Conservation (phyloP, 2,329 filamentous ascomycete species). For the Trichoderma koningiopsis region DNA sequence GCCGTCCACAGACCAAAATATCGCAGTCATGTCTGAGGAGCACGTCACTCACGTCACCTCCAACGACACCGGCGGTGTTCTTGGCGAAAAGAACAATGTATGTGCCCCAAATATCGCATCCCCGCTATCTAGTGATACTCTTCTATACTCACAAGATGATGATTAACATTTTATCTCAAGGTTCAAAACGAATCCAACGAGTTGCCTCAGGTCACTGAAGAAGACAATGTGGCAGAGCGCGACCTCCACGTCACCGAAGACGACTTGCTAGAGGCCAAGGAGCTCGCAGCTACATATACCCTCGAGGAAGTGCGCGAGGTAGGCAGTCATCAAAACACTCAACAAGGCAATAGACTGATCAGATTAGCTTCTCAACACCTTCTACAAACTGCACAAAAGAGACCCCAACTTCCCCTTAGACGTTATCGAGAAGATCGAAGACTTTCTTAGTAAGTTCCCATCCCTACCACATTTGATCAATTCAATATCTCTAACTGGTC, state of each 20-base stretch:
- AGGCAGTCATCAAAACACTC: not conserved
- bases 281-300: constrained; percentile 39
- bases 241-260: constrained; percentile 41
- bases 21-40: not conserved
- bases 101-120: not conserved
- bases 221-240: constrained; percentile 7
- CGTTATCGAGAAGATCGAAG: constrained; percentile 41
- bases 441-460: constrained; percentile 39
- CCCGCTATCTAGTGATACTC: not conserved
- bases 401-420: constrained; percentile 45
- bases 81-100: not conserved
- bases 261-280: constrained; percentile 49
- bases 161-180: not conserved
- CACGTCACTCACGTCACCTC: not conserved
- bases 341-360: not conserved
- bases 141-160: not conserved
- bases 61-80: not conserved
- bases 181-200: not conserved
- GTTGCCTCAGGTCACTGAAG: not conserved
- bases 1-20: not conserved
- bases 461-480: not conserved
- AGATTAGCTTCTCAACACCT: constrained; percentile 6
- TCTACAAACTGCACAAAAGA: constrained; percentile 33
- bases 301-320: constrained; percentile 40
- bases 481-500: not conserved